Evolutionary conservation across 352 stramenopile species (phyloP).

Genomic region (Phytopythium aichiense): DNA sequence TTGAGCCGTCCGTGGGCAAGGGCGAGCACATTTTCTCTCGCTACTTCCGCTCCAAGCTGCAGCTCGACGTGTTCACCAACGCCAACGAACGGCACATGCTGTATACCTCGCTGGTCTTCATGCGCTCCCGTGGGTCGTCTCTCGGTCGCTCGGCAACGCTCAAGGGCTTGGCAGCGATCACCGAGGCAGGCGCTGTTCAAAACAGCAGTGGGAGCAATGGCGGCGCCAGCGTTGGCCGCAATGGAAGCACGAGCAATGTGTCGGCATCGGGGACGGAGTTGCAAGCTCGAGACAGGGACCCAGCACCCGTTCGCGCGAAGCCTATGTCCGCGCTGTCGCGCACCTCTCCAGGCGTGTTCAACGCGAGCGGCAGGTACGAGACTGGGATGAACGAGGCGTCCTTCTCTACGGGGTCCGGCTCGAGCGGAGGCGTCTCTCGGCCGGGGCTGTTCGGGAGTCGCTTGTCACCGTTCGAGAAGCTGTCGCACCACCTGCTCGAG

Average conservation of each 20-base stretch:
- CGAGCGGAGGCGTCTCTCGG: neutral
- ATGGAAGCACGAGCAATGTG: neutral
- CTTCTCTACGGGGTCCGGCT: neutral
- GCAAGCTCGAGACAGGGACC: neutral
- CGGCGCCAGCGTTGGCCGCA: too few species aligned
- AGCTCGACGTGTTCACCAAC: constrained; percentile 27
- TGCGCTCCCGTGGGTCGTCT: constrained; percentile 2
- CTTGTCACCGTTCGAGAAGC: constrained; percentile 60
- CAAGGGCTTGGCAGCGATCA: neutral
- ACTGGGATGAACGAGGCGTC: too few species aligned
- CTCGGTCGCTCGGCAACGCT: neutral
- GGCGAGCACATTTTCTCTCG: constrained; percentile 71
- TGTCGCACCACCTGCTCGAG: constrained; percentile 68
- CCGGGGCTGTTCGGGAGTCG: neutral
- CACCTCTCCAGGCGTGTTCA: constrained; percentile 1
- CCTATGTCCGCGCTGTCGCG: neutral
- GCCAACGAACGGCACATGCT: constrained; percentile 1
- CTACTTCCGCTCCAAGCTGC: constrained; percentile 65
- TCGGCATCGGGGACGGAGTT: neutral
- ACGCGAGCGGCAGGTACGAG: constrained; percentile 1
- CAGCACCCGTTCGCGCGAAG: neutral
- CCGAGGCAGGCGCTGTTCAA: neutral
- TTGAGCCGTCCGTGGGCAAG: constrained; percentile 49
- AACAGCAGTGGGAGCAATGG: neutral
- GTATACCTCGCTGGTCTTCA: neutral